Percentiles rank a stretch among this genome's conserved stretches.
Evolutionary conservation across 2,329 filamentous ascomycete species (phyloP).

Genomic region (Pyrenochaeta sp.): DNA sequence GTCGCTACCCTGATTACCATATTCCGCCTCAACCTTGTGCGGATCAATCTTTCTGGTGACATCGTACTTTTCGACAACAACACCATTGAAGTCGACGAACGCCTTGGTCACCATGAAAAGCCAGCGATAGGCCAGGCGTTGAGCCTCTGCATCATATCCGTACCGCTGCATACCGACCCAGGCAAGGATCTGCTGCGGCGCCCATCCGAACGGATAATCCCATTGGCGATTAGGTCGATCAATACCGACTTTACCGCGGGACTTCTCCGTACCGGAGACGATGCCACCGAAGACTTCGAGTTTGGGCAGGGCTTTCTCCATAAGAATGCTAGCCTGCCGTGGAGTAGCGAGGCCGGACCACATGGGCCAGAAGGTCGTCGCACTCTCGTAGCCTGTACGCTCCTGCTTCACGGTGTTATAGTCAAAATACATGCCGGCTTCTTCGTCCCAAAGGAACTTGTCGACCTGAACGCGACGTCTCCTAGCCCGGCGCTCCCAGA

Average conservation of each 20-base stretch:
- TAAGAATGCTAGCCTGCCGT: slow-evolving; percentile 83
- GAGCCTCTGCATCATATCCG: slow-evolving; percentile 88
- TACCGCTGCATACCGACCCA: slow-evolving; percentile 94
- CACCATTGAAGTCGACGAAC: slow-evolving; percentile 97
- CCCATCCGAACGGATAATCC: slow-evolving; percentile 99
- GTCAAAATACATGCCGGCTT: slow-evolving; percentile 96
- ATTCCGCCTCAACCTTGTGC: slow-evolving; percentile 94
- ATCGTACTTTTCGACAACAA: slow-evolving; percentile 98
- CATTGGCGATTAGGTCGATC: slow-evolving; percentile 94
- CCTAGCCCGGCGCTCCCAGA: slow-evolving; percentile 90
- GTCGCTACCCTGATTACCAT: slow-evolving; percentile 94
- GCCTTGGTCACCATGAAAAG: slow-evolving; percentile 98
- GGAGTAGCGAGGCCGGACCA: slow-evolving; percentile 92
- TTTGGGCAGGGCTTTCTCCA: slow-evolving; percentile 80
- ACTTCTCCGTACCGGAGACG: slow-evolving; percentile 87
- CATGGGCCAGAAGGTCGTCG: slow-evolving; percentile 96
- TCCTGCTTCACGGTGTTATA: slow-evolving; percentile 87
- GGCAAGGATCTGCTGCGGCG: slow-evolving; percentile 96
- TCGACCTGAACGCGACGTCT: slow-evolving; percentile 86
- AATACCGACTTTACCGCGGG: slow-evolving; percentile 79
- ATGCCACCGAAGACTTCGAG: slow-evolving; percentile 91
- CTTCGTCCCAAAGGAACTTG: slow-evolving; percentile 92
- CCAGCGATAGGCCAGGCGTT: slow-evolving; percentile 94
- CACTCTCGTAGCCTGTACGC: slow-evolving; percentile 85
- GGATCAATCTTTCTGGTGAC: slow-evolving; percentile 90